Conservation (phyloP, 371 early-diverging fungal genomes). For the Mucor sp. region DNA sequence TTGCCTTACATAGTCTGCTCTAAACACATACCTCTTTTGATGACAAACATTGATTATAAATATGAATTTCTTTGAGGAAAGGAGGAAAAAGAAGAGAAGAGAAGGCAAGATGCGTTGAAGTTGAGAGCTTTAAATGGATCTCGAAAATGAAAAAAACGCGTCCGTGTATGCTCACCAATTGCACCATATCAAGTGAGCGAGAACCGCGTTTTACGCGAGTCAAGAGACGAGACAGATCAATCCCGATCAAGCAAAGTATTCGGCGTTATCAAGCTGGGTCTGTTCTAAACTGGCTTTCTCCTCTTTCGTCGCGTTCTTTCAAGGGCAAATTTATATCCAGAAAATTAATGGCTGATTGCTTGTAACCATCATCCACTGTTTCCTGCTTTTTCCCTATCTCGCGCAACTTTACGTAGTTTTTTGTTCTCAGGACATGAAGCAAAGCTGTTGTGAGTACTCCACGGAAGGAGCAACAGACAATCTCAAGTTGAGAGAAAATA, state of each 20-base stretch:
- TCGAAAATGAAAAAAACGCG: slow-evolving; percentile 3
- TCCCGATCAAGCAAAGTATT: neutral
- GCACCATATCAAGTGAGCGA: neutral
- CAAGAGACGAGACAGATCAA: neutral
- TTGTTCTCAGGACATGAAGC: neutral
- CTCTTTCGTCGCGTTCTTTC: neutral
- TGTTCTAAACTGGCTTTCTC: neutral
- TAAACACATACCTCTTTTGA: neutral
- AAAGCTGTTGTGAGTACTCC: neutral
- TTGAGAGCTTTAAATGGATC: neutral
- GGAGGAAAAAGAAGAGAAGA: neutral
- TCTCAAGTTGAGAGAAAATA: neutral
- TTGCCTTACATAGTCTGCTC: neutral
- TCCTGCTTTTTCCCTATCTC: neutral
- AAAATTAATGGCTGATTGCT: neutral
- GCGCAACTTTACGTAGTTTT: neutral
- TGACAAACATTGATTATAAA: neutral
- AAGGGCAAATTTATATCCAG: neutral
- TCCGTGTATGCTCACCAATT: neutral
- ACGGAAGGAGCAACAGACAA: neutral
- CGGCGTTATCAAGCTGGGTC: neutral
- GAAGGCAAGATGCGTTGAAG: neutral
- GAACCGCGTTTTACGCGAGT: neutral
- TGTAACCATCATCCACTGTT: neutral
- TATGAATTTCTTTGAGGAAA: neutral